Evolutionary conservation across 2,329 filamentous ascomycete genomes (phyloP).

Genomic region (Pseudopyricularia cyperi): DNA sequence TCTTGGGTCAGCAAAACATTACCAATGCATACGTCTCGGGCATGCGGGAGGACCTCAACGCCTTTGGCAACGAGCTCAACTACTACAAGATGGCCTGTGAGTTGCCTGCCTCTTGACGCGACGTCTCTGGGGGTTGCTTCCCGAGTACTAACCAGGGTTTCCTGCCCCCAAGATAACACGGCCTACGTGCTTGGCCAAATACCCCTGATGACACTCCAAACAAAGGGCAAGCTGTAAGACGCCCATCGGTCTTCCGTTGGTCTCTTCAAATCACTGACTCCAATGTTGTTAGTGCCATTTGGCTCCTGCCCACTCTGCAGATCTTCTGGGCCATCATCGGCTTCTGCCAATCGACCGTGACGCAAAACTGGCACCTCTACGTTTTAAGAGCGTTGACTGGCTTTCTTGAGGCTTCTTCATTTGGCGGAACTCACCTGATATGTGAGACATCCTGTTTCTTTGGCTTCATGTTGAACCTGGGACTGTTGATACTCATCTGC

Average conservation of each 20-base stretch:
- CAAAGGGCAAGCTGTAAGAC: conserved; percentile 1
- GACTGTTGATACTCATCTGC: background rate
- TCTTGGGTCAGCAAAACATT: conserved; percentile 2
- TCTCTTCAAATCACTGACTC: background rate
- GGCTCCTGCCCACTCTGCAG: background rate
- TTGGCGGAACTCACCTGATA: conserved; percentile 2
- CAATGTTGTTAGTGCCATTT: background rate
- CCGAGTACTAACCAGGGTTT: background rate
- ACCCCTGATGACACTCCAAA: conserved; percentile 1
- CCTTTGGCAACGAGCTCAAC: conserved; percentile 2
- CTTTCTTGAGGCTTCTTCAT: conserved; percentile 2
- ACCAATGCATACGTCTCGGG: conserved; percentile 3
- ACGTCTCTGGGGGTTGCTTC: background rate
- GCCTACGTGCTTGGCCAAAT: conserved; percentile 2
- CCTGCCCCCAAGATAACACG: background rate
- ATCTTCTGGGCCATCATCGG: conserved; percentile 2
- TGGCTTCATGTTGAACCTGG: too few relatives aligned
- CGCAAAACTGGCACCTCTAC: conserved; percentile 3
- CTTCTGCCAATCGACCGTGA: conserved; percentile 3
- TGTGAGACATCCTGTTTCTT: background rate
- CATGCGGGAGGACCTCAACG: conserved; percentile 2
- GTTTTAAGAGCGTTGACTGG: background rate
- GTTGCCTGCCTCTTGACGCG: background rate
- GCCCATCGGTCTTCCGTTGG: background rate
- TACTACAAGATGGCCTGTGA: conserved; percentile 3